Conservation (phyloP, 169 alveolate genomes). For the Babesia gibsoni region DNA sequence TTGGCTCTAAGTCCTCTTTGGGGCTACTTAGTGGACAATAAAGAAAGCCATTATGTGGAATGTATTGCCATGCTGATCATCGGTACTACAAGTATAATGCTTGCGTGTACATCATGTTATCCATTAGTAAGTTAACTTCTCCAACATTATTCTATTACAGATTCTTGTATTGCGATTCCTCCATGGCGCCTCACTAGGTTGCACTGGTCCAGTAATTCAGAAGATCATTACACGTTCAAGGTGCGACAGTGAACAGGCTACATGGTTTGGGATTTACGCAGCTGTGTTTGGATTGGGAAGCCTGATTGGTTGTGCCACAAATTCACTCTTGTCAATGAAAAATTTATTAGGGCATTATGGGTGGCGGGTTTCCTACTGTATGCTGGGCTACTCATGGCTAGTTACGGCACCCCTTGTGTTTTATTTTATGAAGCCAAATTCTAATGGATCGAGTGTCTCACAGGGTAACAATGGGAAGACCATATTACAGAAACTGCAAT, state of each 20-base stretch:
- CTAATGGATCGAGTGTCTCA: too few species aligned
- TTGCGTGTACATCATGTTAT: slow-evolving; percentile 51
- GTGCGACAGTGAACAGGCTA: neutral
- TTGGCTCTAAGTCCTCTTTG: slow-evolving; percentile 83
- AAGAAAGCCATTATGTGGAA: slow-evolving; percentile 80
- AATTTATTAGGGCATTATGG: neutral
- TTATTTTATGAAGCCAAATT: neutral
- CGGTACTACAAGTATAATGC: slow-evolving; percentile 80
- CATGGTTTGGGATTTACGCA: slow-evolving; percentile 40
- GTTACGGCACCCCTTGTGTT: neutral
- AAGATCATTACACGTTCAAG: slow-evolving; percentile 24
- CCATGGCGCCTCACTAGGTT: slow-evolving; percentile 49
- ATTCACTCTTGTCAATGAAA: neutral
- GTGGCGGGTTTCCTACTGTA: slow-evolving; percentile 37
- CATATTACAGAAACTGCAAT: too few species aligned
- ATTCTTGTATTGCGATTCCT: slow-evolving; percentile 22
- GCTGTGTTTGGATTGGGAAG: slow-evolving; percentile 44
- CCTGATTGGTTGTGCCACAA: slow-evolving; percentile 5
- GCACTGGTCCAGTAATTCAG: slow-evolving; percentile 49
- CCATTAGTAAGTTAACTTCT: slow-evolving; percentile 11
- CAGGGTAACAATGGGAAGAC: too few species aligned
- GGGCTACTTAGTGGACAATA: slow-evolving; percentile 86
- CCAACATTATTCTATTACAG: slow-evolving; percentile 6
- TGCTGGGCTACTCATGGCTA: slow-evolving; percentile 14
- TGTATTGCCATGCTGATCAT: slow-evolving; percentile 80